These are phyloP conservation scores for Neurospora sp. DNA, from an alignment of 495 filamentous ascomycete genomes.

Conservation along the genomic window DNA sequence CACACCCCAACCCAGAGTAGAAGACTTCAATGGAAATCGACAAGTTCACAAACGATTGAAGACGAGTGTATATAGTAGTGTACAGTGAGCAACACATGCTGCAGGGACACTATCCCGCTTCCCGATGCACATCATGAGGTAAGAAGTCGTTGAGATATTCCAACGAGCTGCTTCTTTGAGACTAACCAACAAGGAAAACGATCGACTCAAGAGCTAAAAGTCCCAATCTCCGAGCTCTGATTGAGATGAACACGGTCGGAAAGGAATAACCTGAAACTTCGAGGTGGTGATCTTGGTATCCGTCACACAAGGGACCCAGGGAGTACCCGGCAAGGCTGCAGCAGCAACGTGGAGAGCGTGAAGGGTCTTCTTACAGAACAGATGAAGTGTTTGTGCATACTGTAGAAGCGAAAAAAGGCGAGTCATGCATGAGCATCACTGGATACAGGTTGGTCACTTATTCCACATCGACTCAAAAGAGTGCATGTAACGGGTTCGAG, in stretches of 20 bases:
- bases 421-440: not conserved
- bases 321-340: not conserved
- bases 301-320: not conserved
- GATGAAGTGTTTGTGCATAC: not conserved
- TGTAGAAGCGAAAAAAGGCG: not conserved
- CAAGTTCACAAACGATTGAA: not conserved
- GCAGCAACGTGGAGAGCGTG: not conserved
- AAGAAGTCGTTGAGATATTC: not conserved
- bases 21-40: not conserved
- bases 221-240: not conserved
- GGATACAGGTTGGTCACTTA: not conserved
- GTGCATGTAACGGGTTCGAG: not conserved
- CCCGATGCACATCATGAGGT: not conserved
- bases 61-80: not conserved
- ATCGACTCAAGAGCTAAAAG: not conserved
- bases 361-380: not conserved
- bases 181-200: not conserved
- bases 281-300: not conserved
- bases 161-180: not conserved
- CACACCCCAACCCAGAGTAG: not conserved
- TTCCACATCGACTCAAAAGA: not conserved
- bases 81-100: not conserved
- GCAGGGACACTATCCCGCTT: not conserved
- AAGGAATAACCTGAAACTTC: not conserved
- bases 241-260: not conserved